Percentiles rank a stretch among this genome's conserved stretches.
Conservation (phyloP, 495 filamentous ascomycete genomes). For the Echria macrotheca region DNA sequence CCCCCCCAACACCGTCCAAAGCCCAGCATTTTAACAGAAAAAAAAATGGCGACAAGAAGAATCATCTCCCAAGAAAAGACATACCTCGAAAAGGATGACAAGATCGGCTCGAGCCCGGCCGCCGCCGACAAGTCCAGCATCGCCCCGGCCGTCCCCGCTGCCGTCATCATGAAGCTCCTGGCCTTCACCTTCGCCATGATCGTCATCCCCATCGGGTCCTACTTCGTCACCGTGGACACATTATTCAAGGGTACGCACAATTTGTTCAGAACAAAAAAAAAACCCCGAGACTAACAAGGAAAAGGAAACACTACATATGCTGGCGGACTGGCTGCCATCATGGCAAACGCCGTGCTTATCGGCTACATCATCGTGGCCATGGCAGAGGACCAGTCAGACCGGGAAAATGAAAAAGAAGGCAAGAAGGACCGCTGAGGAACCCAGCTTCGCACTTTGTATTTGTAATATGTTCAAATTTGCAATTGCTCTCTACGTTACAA, state of each 20-base stretch:
- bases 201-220: constrained; percentile 72
- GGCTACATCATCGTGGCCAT: constrained; percentile 89
- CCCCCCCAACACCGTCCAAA: not conserved
- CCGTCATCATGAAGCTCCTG: constrained; percentile 84
- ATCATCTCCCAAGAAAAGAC: constrained; percentile 51
- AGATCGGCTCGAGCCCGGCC: constrained; percentile 29
- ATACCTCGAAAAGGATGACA: constrained; percentile 50
- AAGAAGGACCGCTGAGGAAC: constrained; percentile 55
- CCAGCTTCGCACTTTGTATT: not conserved
- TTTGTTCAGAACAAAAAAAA: constrained; percentile 23
- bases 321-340: constrained; percentile 76
- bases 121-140: constrained; percentile 43
- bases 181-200: constrained; percentile 91
- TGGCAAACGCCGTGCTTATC: constrained; percentile 87
- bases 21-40: not conserved
- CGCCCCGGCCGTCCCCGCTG: constrained; percentile 69
- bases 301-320: constrained; percentile 82
- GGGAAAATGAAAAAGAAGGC: constrained; percentile 37
- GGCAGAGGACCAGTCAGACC: constrained; percentile 75
- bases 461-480: no score
- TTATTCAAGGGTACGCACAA: constrained; percentile 65
- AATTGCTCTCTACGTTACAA: no score
- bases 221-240: constrained; percentile 72
- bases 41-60: constrained; percentile 54
- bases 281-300: no score